Conservation (phyloP, 768 basidiomycete species). For the Hygrocybe coccinea region DNA sequence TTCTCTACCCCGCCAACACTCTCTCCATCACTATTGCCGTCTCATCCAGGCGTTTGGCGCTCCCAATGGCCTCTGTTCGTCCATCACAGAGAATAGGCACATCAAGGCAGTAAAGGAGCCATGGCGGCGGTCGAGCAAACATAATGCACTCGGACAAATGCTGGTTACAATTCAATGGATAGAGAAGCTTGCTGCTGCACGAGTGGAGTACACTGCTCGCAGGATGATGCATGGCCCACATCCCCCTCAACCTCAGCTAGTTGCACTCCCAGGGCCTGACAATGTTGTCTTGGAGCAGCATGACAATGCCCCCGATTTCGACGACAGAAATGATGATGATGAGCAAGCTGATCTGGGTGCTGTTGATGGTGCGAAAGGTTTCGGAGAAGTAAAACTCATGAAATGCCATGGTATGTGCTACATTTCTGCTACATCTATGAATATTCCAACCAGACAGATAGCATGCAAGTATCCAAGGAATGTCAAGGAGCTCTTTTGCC, state of each 20-base stretch:
- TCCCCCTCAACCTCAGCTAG: neutral
- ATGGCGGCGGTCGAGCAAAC: slow-evolving; percentile 19
- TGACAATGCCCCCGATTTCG: neutral
- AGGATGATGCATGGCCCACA: slow-evolving; percentile 9
- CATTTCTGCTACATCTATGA: neutral
- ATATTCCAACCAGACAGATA: neutral
- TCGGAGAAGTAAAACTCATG: too few relatives aligned
- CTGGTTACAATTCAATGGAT: slow-evolving; percentile 20
- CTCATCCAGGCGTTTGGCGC: slow-evolving; percentile 18
- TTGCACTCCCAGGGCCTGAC: neutral
- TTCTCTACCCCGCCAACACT: slow-evolving; percentile 18
- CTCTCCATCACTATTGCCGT: slow-evolving; percentile 14
- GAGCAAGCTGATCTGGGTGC: too few relatives aligned
- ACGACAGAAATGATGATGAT: neutral
- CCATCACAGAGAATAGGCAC: slow-evolving; percentile 16
- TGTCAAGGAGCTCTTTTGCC: slow-evolving; percentile 21
- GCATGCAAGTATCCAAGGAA: slow-evolving; percentile 7
- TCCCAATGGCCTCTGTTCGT: slow-evolving; percentile 20
- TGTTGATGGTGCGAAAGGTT: too few relatives aligned
- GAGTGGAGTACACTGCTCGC: slow-evolving; percentile 13
- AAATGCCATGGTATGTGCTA: too few relatives aligned
- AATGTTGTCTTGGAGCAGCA: too few relatives aligned
- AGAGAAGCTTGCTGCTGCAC: slow-evolving; percentile 17
- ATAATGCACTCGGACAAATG: slow-evolving; percentile 21
- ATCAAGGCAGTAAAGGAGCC: slow-evolving; percentile 18